Percentiles rank a stretch among this genome's conserved stretches.
These are phyloP conservation scores for Diplodia corticola DNA, from an alignment of 2,329 filamentous ascomycete genomes.

Conservation along the genomic window DNA sequence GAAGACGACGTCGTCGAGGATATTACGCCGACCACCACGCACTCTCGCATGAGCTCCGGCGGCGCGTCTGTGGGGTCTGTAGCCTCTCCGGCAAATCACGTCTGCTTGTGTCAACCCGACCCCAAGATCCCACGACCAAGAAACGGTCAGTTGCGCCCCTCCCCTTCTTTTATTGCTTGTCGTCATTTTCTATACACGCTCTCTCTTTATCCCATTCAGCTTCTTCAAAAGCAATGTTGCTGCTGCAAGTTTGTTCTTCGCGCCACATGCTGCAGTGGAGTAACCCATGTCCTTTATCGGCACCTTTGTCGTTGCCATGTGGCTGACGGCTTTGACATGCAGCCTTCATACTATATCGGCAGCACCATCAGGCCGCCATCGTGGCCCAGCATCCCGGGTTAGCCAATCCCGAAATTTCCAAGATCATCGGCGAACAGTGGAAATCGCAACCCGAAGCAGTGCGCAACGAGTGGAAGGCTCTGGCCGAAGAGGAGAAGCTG, in stretches of 20 bases:
- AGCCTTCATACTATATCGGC: conserved; percentile 98
- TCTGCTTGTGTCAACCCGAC: conserved; percentile 70
- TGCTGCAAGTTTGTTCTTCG: neutral
- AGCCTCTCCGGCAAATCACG: conserved; percentile 39
- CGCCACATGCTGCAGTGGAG: neutral
- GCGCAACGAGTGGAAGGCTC: conserved; percentile 82
- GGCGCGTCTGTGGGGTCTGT: conserved; percentile 12
- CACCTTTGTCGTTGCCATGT: conserved; percentile 4
- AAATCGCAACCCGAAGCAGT: conserved; percentile 69
- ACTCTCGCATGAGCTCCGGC: conserved; percentile 22
- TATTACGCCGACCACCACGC: neutral
- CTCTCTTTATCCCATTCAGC: neutral
- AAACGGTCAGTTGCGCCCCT: conserved; percentile 60
- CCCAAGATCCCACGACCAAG: conserved; percentile 70
- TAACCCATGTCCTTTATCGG: conserved; percentile 21
- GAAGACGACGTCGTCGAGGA: neutral
- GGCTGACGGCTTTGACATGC: conserved; percentile 32
- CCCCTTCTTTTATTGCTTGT: conserved; percentile 8
- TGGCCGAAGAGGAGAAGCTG: conserved; percentile 90
- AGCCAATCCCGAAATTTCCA: conserved; percentile 93
- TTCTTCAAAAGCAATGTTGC: neutral
- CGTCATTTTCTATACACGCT: conserved; percentile 23
- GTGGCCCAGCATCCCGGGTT: conserved; percentile 82
- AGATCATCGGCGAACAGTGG: conserved; percentile 96
- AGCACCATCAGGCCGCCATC: conserved; percentile 83